phyloP scores from a whole-genome alignment of 345 rosid species.

The Citrus mangshanensis region DNA sequence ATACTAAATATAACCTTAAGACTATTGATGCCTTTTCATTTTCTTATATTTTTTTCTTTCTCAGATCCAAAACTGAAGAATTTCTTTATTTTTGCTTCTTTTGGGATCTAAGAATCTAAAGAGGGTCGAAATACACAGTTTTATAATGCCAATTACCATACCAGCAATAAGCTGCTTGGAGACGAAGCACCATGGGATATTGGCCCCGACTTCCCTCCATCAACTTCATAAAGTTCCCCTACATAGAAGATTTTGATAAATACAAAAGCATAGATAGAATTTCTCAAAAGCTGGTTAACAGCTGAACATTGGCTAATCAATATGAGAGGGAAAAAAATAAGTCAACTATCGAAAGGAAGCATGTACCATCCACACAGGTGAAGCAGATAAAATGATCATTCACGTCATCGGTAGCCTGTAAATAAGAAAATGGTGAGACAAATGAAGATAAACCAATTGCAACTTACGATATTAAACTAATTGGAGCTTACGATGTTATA shows the following conservation, averaged over 20 bases:
- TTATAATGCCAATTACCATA: slow-evolving; percentile 12
- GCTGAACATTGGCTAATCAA: too few species aligned
- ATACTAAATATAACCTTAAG: too few species aligned
- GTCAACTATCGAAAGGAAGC: neutral
- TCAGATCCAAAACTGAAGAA: neutral
- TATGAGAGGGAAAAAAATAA: neutral
- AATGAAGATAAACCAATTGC: neutral
- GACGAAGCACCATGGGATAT: slow-evolving; percentile 70
- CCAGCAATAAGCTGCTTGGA: slow-evolving; percentile 70
- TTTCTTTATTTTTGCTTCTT: neutral
- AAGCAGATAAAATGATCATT: slow-evolving; percentile 86
- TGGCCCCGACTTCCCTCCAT: slow-evolving; percentile 84
- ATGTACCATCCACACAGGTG: slow-evolving; percentile 72
- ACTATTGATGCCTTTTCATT: neutral
- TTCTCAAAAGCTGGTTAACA: neutral
- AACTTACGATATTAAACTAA: neutral
- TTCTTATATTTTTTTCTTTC: neutral
- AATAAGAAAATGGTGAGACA: slow-evolving; percentile 4
- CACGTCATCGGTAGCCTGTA: slow-evolving; percentile 66
- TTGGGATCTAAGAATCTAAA: neutral
- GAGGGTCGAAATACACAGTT: neutral
- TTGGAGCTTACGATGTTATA: neutral
- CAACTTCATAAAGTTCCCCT: slow-evolving; percentile 90
- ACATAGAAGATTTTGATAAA: slow-evolving; percentile 1
- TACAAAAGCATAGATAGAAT: neutral